These are phyloP conservation scores for Nemania sp. DNA, from an alignment of 2,329 filamentous ascomycete species.

Conservation along the genomic window DNA sequence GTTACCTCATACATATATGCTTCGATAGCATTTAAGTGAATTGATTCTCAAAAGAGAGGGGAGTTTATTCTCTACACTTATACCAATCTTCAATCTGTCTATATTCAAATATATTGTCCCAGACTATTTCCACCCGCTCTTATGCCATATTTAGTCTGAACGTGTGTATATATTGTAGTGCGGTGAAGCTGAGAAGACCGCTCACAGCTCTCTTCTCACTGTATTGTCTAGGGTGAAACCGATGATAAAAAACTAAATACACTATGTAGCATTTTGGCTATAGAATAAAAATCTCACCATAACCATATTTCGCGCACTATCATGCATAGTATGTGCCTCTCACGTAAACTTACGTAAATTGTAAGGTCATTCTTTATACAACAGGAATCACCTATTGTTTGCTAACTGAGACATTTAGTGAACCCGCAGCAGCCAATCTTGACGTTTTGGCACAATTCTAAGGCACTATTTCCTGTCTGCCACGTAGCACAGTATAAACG, in stretches of 20 bases:
- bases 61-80: background rate
- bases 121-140: background rate
- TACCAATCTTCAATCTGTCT: background rate
- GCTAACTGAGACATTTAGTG: background rate
- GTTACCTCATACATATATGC: background rate
- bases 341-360: background rate
- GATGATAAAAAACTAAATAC: too few species aligned
- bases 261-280: too few species aligned
- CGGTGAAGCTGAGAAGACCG: background rate
- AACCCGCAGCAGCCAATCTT: background rate
- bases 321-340: too few species aligned
- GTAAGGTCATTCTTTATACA: background rate
- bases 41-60: background rate
- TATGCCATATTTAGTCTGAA: background rate
- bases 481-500: background rate
- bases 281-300: too few species aligned
- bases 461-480: background rate
- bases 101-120: background rate
- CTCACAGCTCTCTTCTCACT: background rate
- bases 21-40: background rate
- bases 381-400: background rate
- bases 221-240: too few species aligned
- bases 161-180: background rate
- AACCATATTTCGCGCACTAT: too few species aligned
- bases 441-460: background rate